Base-by-base conservation (phyloP, 1,139 yeast species). In the Suhomyces kunorum region DNA sequence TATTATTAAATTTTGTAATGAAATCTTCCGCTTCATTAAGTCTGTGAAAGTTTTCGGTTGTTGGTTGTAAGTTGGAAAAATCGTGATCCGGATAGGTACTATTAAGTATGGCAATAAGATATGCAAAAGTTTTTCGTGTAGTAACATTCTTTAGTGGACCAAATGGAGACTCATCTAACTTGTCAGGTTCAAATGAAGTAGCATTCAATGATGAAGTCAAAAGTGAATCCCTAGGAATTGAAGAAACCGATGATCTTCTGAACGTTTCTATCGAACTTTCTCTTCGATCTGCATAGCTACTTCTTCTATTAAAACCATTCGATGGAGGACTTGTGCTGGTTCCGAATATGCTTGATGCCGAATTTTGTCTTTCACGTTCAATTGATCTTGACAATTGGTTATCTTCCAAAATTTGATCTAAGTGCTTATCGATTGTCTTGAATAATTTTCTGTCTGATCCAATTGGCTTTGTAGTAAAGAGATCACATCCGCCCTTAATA, bases 11-110 rank as follows among this genome's bases (percentile, higher is more conserved):
- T 39, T 82, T 79, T 38, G 83, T 77, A 34, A 87, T 78, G 41
- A 90, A 77, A 26, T 78, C 76, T 38, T 81, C 66, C 66, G 81
- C 53, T 8, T 61, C 52, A 67, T 70, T 66, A 16, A 72, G 56
- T 42, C 64, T 55, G 45, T 66, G 73, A 42, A 72, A 72, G 46
- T 72, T 72, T 38, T 92, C 95, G 49, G 88, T 89, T 14, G 83
- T 79, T 1, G 98, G 98, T 57, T 88, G 90, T 45, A 92, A 75
- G 25, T 83, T 78, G 11, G 95, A 79, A 55, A 90, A 92, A 58
- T 92, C 98, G 57, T 92, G 96, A 59, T 92, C 98, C 0, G 98
- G 98, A 58, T 87, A 92, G 1, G 95, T 83, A 8, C 95, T 87
- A 61, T 92, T 92, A 40, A 92, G 71, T 26, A 92, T 90, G 2